Evolutionary conservation across 108 stramenopile species (phyloP), one percentile per base, ranked within the genome.

Genomic region (Skeletonema menzelii): DNA sequence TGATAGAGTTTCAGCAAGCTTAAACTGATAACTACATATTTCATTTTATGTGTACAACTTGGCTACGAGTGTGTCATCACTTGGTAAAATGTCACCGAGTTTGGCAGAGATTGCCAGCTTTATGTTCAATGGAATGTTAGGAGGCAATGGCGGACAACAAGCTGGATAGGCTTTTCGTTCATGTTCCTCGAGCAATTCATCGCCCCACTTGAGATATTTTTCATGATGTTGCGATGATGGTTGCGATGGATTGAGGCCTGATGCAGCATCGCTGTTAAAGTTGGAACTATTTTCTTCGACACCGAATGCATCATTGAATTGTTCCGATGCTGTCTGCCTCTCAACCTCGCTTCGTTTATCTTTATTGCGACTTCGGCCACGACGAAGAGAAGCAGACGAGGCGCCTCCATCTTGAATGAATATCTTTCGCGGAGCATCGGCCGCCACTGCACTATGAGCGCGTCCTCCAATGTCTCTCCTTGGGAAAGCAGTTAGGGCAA

Each of bases 191-290:
- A 69, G 49, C 12, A 69, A 7, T 63, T 80, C 79, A 40, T 80
- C 72, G 7, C 79, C 79, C 79, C 79, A 80, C 47, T 72, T 72
- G 66, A 61, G 40, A 53, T 65, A n/a, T n/a, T 68, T n/a, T 55
- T 11, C 35, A 42, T 59, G 27, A 6, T 22, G 19, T 10, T 22
- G 19, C 10, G 49, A 53, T 22, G 49, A 22, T 8, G 14, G 7
- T 22, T 24, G 49, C 49, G 22, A 7, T 22, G 49, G 8, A 22
- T 53, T 22, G 22, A 22, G 19, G 49, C 8, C 49, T 8, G n/a
- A 3, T 8, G 8, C 4, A 53, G 14, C 22, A 53, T 1, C 19
- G 0, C 49, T 6, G 5, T 24, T 22, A 22, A n/a, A 53, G 49
- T 53, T 22, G 19, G 20, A 7, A n/a, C 24, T 53, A 22, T 22